These are phyloP conservation scores for Emmonsiellopsis sp. DNA, from an alignment of 2,329 filamentous ascomycete genomes.

Conservation along the genomic window DNA sequence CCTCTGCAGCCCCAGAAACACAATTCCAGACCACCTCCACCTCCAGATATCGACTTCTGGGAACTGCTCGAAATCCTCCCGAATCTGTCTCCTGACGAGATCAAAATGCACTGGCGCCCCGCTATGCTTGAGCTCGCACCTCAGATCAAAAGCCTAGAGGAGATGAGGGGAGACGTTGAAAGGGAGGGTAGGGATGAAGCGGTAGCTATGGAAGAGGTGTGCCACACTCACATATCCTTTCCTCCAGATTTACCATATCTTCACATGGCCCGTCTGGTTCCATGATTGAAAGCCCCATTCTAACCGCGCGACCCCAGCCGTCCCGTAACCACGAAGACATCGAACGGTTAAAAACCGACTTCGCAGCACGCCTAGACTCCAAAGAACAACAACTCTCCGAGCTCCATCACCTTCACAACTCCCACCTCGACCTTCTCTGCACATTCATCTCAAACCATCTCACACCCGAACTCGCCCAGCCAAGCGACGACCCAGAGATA, in stretches of 20 bases:
- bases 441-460: slow-evolving; percentile 7
- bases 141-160: not conserved
- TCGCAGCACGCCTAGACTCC: slow-evolving; percentile 5
- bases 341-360: slow-evolving; percentile 5
- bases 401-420: slow-evolving; percentile 7
- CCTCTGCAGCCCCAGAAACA: not conserved
- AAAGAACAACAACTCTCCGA: slow-evolving; percentile 9
- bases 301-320: not conserved
- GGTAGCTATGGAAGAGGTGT: not conserved
- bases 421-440: slow-evolving; percentile 5
- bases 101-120: slow-evolving; percentile 10
- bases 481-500: not conserved
- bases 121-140: slow-evolving; percentile 1
- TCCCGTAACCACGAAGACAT: not conserved
- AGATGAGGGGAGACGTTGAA: not conserved
- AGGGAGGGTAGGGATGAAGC: not conserved
- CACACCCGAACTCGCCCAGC: not conserved
- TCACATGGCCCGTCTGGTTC: not conserved
- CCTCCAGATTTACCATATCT: not conserved
- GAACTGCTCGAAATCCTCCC: slow-evolving; percentile 9
- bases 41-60: slow-evolving; percentile 7
- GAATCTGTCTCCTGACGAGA: slow-evolving; percentile 7
- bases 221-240: not conserved
- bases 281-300: not conserved
- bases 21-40: slow-evolving; percentile 2